A percentile compares a stretch with the other conserved stretches of the same genome.
These are phyloP conservation scores for Eustoma russellianum DNA, from an alignment of 257 asterid genomes.

Conservation along the genomic window DNA sequence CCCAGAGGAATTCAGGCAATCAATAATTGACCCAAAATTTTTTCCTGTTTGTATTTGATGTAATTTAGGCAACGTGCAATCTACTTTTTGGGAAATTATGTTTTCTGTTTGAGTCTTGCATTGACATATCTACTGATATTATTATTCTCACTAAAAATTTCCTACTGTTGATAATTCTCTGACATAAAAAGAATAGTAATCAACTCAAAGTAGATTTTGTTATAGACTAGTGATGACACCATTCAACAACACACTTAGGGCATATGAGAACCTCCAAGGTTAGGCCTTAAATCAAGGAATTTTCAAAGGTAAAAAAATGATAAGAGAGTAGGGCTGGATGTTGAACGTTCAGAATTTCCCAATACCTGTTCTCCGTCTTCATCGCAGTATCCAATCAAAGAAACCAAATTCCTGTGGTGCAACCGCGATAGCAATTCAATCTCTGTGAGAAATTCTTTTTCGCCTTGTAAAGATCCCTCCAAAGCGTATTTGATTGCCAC, in stretches of 20 bases:
- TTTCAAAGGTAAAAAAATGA: too few species aligned
- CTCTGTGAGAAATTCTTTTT: constrained; percentile 92
- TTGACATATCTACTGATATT: neutral
- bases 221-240: too few species aligned
- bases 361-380: constrained; percentile 97
- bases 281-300: too few species aligned
- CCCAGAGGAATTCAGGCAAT: neutral
- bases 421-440: constrained; percentile 77
- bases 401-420: constrained; percentile 87
- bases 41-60: neutral
- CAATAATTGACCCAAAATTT: neutral
- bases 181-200: too few species aligned
- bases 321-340: neutral
- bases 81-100: neutral
- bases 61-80: neutral
- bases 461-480: constrained; percentile 93
- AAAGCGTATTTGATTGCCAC: constrained; percentile 95
- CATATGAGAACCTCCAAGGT: too few species aligned
- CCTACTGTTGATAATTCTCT: too few species aligned
- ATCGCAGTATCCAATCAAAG: constrained; percentile 82
- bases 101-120: neutral
- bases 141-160: neutral
- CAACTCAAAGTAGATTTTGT: too few species aligned
- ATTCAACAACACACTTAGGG: too few species aligned
- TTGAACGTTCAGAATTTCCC: neutral